Conservation (phyloP, 2,329 filamentous ascomycete genomes). For the Penicillium sp. region DNA sequence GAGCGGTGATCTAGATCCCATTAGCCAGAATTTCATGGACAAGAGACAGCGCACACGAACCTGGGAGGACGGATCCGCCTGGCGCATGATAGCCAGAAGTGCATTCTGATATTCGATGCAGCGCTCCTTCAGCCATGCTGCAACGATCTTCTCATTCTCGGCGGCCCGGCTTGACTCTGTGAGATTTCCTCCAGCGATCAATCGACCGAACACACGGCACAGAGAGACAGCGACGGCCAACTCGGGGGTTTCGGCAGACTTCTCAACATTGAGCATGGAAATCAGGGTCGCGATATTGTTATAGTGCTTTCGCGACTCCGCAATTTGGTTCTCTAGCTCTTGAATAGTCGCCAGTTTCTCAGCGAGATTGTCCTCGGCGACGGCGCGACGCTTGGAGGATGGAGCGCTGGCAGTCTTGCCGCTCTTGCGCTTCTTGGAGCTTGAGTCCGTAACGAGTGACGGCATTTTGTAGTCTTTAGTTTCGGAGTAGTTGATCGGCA, state of each 20-base stretch:
- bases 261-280: conserved; percentile 56
- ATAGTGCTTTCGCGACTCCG: conserved; percentile 86
- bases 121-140: conserved; percentile 75
- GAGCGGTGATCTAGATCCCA: conserved; percentile 59
- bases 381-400: conserved; percentile 50
- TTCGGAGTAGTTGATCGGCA: conserved; percentile 10
- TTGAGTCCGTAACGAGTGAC: conserved; percentile 20
- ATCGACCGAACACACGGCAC: conserved; percentile 80
- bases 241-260: conserved; percentile 57
- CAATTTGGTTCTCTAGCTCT: conserved; percentile 74
- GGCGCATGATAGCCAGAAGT: conserved; percentile 63
- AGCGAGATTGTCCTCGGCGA: conserved; percentile 50
- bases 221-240: conserved; percentile 76
- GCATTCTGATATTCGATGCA: conserved; percentile 69
- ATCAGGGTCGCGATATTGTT: conserved; percentile 82
- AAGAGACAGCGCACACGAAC: conserved; percentile 24
- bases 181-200: conserved; percentile 74
- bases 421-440: conserved; percentile 46
- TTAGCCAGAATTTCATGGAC: conserved; percentile 12
- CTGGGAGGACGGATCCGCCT: conserved; percentile 61
- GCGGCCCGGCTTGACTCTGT: conserved; percentile 64
- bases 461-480: conserved; percentile 32
- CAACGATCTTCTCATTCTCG: conserved; percentile 73
- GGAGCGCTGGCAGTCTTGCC: conserved; percentile 32
- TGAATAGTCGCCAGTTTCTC: conserved; percentile 68